Conservation (phyloP, 805 yeast genomes). For the Cyberlindnera maclurae region DNA sequence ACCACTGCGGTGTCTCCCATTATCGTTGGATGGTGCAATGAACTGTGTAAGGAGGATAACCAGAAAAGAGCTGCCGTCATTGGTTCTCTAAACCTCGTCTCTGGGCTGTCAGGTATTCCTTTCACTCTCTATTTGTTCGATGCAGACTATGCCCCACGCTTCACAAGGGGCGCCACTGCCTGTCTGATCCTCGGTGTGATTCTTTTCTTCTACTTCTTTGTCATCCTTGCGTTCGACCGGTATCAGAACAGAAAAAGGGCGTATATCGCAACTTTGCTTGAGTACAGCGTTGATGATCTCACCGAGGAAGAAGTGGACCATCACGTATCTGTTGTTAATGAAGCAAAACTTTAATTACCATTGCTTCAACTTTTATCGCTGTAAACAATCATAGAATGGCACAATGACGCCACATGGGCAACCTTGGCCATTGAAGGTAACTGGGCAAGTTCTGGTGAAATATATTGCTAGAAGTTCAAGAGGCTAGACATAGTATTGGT, state of each 20-base stretch:
- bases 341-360: no score
- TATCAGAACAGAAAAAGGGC: conserved; percentile 18
- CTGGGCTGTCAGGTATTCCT: conserved; percentile 15
- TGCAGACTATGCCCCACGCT: conserved; percentile 17
- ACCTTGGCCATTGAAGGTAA: no score
- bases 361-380: no score
- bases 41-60: conserved; percentile 19
- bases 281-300: background rate
- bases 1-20: conserved; percentile 13
- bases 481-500: no score
- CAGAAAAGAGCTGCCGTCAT: conserved; percentile 19
- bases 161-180: conserved; percentile 1
- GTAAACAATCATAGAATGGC: no score
- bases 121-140: conserved; percentile 11
- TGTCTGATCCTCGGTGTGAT: conserved; percentile 7
- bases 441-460: no score
- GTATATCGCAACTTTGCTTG: conserved; percentile 1
- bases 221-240: conserved; percentile 16
- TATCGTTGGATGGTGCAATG: conserved; percentile 21
- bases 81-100: conserved; percentile 18
- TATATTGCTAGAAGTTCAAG: no score
- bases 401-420: no score
- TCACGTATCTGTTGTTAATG: no score
- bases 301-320: no score
- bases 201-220: conserved; percentile 11